Base-by-base conservation (phyloP, 73 alveolate species). In the Halteria grandinella region DNA sequence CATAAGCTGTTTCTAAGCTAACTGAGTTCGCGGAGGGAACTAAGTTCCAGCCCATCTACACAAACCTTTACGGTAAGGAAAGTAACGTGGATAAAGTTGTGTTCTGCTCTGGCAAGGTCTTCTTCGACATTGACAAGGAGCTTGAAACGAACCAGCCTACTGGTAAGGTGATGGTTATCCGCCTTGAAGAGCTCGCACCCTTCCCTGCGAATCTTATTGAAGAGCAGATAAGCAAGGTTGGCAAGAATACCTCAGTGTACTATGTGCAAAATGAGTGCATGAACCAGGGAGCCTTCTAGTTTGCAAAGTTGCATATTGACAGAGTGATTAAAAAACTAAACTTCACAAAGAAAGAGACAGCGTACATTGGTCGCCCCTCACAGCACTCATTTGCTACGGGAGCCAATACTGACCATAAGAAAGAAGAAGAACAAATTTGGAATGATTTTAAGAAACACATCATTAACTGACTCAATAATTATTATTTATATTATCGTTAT, bases 181-280 rank as follows among this genome's bases (percentile, higher is more conserved):
- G 93, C 43, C 69, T 91, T 28, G 97, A 91, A 55, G 92, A 91
- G 64, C 77, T 91, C 11, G 73, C 92, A 11, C 97, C 97, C 3
- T 88, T 91, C 83, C 97, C 97, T 12, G 50, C 69, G 40, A 75
- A 69, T 0, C 74, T 88, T 58, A 75, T 91, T 15, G 59, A 69
- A 69, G 41, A 29, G 2, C 54, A 28, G 3, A 83, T 91, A 75
- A 70, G 43, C 55, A 2, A 20, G 49, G 44, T 14, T 31, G 52
- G 28, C 37, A 39, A 75, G 69, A 27, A 17, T 23, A 40, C 63
- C 11, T 24, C 82, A 14, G 53, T 75, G 1, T 21, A 31, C 21
- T 91, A 86, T 87, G 81, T 91, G 1, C 78, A 91, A 55, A 95
- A 91, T 40, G 97, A 91, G 75, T 85, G 88, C 2, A 29, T 79